Evolutionary conservation across 2,329 filamentous ascomycete species (phyloP), one percentile per base, ranked within the genome.

Genomic region (Phaeophleospora eucalypticola): DNA sequence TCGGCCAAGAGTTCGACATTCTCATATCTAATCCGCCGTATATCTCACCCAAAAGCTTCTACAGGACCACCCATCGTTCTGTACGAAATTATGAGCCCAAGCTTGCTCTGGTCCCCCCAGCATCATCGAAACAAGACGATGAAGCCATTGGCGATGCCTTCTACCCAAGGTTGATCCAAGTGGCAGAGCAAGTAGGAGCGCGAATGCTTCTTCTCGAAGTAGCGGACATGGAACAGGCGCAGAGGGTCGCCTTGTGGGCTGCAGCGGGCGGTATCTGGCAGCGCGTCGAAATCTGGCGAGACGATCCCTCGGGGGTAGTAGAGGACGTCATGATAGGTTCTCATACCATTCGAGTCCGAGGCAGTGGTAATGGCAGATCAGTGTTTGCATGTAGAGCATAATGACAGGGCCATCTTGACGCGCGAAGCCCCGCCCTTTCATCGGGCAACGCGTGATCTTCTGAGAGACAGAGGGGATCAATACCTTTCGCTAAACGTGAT

Each of bases 21-120:
- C 68, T 98, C 1, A 79, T 93, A 29, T 86, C 86, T 1, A 98
- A 98, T 61, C 93, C 93, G 14, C 93, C 93, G 0, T 97, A 97
- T 65, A 84, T 97, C 41, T 94, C 89, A 2, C 70, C 74, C 0
- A 56, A 64, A 3, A 79, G 78, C 6, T 89, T 87, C 59, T 68
- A 74, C 33, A 75, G 68, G 33, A 79, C 80, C 15, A 89, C 85
- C 1, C 73, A 77, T 1, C 79, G 82, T 19, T 91, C 87, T 10
- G 91, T 96, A 21, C 80, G 89, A 14, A 81, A 81, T 37, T 89
- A 82, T 63, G 93, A 98, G 68, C 93, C 93, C 3, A 79, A 73
- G 53, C 68, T 87, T 10, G 93, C 93, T 0, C 74, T 97, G 12
- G 87, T 97, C 0, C 80, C 79, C 8, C 78, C 79, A 12, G 4